Evolutionary conservation across 345 rosid species (phyloP).

Genomic region (Linum lewisii): DNA sequence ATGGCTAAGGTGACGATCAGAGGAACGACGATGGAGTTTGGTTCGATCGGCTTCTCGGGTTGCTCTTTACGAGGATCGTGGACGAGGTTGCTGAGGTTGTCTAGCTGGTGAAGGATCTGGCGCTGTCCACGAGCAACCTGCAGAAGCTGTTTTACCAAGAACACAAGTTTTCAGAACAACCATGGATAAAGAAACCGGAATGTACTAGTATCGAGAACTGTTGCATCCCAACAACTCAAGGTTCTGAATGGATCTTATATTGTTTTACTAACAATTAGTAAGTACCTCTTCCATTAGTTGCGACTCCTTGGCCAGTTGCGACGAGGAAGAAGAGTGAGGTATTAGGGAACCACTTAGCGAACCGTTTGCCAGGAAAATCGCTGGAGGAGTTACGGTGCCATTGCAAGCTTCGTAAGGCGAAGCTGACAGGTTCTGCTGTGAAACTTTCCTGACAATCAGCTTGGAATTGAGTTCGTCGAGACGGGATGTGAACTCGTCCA

Average conservation of each 20-base stretch:
- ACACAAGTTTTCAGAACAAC: constrained; percentile 6
- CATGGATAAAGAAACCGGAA: neutral
- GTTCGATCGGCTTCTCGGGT: constrained; percentile 21
- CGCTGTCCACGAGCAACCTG: constrained; percentile 67
- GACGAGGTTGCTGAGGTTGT: constrained; percentile 61
- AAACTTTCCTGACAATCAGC: constrained; percentile 39
- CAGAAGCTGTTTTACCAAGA: constrained; percentile 65
- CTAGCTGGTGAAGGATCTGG: constrained; percentile 80
- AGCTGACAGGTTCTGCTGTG: constrained; percentile 64
- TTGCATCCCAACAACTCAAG: too few relatives aligned
- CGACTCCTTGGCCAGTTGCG: constrained; percentile 76
- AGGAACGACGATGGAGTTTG: constrained; percentile 32
- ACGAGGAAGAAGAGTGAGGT: constrained; percentile 65
- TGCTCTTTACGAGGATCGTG: constrained; percentile 57
- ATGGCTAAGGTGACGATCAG: constrained; percentile 51
- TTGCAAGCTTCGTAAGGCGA: constrained; percentile 66
- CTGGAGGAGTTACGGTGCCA: constrained; percentile 52
- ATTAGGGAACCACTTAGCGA: constrained; percentile 41
- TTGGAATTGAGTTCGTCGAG: constrained; percentile 80
- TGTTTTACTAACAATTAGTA: too few relatives aligned
- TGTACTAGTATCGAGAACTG: too few relatives aligned
- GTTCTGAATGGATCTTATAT: too few relatives aligned
- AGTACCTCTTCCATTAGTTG: constrained; percentile 91
- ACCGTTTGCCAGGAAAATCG: constrained; percentile 44
- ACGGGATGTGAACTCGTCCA: constrained; percentile 85